Evolutionary conservation across 179 eudicot genomes (phyloP).

Genomic region (Patellifolia procumbens): DNA sequence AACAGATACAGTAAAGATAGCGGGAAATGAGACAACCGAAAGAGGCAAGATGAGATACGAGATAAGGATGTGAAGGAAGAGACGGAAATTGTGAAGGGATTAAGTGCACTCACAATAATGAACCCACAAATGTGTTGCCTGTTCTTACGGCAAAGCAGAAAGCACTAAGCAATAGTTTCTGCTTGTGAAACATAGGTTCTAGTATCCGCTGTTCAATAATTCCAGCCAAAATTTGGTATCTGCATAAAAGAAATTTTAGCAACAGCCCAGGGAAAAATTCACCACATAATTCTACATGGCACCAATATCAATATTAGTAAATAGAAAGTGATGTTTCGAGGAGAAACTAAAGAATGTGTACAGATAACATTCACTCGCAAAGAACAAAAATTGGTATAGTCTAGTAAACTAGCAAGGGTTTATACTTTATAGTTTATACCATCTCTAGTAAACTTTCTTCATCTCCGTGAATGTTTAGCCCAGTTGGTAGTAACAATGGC

Average conservation of each 20-base stretch:
- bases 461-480: not conserved
- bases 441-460: not conserved
- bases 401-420: not conserved
- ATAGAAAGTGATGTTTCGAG: not conserved
- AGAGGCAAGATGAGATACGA: not conserved
- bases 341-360: not conserved
- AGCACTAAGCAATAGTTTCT: slow-evolving; percentile 75
- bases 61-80: not conserved
- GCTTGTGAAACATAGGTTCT: slow-evolving; percentile 80
- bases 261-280: slow-evolving; percentile 1
- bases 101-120: slow-evolving; percentile 65
- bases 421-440: too few species aligned
- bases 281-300: not conserved
- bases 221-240: slow-evolving; percentile 89
- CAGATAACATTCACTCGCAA: not conserved
- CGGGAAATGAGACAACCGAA: not conserved
- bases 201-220: slow-evolving; percentile 79
- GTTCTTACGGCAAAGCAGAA: slow-evolving; percentile 87
- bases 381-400: not conserved
- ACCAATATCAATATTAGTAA: not conserved
- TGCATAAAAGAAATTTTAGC: slow-evolving; percentile 27
- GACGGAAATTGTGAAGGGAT: not conserved
- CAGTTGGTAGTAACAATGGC: not conserved
- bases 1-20: slow-evolving; percentile 10
- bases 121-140: slow-evolving; percentile 95